Base-by-base conservation (phyloP, 768 basidiomycete species). In the Agaricus subrufescens region DNA sequence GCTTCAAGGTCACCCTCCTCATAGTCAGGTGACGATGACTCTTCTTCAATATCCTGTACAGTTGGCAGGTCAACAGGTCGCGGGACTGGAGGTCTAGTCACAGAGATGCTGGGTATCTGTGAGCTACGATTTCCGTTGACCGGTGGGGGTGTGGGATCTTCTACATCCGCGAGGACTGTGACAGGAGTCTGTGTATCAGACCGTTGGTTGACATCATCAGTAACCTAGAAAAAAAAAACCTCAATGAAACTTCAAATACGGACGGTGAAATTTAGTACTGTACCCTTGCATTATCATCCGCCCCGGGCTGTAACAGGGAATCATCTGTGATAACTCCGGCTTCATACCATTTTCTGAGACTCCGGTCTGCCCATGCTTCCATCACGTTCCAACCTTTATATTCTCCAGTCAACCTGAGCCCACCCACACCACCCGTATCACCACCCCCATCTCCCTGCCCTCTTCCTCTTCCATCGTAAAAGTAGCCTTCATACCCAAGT, bases 351-450 rank as follows among this genome's bases (percentile, higher is more conserved):
- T 84, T 84, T 66, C 87, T 81, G 47, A 94, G 76, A 71, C 93
- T 94, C 61, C 80, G 79, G 72, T 97, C 95, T 47, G 92, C 94
- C 88, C 89, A 91, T 12, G 94, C 95, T 68, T 98, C 94, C 57
- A 97, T 70, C 5, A 94, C 89, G 66, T 78, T 90, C 94, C 94
- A 97, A 5, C 95, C 94, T 68, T 82, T 81, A 66, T 97, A 97
- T 65, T 93, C 87, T 30, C 93, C 95, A 3, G 81, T 80, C 62
- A 95, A 71, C 43, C 88, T 81, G 63, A 97, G 66, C 3, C 87
- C 89, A 50, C 82, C 83, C 26, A 84, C 84, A 9, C 79, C 69
- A 25, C 89, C 86, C 10, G 81, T 79, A 61, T 89, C 91, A 3
- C 86, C 87, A 4, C 88, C 87, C 9, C 86, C 88, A 58, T 91